Conservation (phyloP, 345 rosid species). For the Xanthoceras sorbifolium region DNA sequence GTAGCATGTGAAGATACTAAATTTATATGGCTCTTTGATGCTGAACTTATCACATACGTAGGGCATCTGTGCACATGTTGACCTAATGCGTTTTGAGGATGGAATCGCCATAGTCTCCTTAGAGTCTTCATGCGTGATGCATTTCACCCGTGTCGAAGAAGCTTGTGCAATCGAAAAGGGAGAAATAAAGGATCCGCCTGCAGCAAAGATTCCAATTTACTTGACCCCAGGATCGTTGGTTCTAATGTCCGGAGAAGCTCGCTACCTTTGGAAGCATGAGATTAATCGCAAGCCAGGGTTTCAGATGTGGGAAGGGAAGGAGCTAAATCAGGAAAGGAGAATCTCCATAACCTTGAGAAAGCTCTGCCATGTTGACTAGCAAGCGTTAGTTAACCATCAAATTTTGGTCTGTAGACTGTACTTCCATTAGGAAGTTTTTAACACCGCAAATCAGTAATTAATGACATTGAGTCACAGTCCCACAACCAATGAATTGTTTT, state of each 20-base stretch:
- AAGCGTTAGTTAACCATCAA: neutral
- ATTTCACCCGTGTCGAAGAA: slow-evolving; percentile 49
- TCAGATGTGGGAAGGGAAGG: slow-evolving; percentile 77
- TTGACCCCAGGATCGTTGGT: slow-evolving; percentile 79
- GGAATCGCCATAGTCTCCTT: slow-evolving; percentile 86
- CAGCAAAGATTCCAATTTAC: slow-evolving; percentile 48
- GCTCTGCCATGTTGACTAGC: slow-evolving; percentile 44
- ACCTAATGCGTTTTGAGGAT: slow-evolving; percentile 85
- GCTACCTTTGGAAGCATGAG: slow-evolving; percentile 88
- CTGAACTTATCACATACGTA: slow-evolving; percentile 23
- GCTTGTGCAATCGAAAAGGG: slow-evolving; percentile 14
- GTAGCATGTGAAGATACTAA: neutral
- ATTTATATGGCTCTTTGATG: neutral
- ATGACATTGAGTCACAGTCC: no score
- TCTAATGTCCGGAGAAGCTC: slow-evolving; percentile 81
- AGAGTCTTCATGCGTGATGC: slow-evolving; percentile 87
- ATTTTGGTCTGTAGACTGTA: neutral
- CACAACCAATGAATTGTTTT: no score
- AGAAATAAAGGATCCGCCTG: slow-evolving; percentile 12
- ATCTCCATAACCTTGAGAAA: slow-evolving; percentile 79
- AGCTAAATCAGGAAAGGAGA: slow-evolving; percentile 65
- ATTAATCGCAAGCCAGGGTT: slow-evolving; percentile 83
- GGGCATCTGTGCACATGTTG: slow-evolving; percentile 97
- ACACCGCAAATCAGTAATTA: no score
- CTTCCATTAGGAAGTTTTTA: no score